phyloP scores from a whole-genome alignment of 2,329 filamentous ascomycete genomes.

The Nothophaeocryptopus gaeumannii region DNA sequence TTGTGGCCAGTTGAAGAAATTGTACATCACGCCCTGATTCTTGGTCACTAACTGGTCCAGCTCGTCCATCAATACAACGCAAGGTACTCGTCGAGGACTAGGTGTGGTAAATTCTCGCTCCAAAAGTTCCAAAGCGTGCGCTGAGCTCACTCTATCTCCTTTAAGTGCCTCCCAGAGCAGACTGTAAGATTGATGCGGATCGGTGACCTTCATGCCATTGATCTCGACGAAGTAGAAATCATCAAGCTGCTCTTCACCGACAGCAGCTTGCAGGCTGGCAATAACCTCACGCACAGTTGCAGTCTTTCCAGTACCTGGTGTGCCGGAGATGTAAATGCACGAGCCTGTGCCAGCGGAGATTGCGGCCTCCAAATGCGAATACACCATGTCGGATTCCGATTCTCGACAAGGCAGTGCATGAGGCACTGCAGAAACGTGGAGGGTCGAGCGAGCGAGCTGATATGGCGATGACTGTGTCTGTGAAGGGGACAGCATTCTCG shows the following conservation, averaged over 20 bases:
- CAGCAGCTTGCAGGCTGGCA: slow-evolving; percentile 80
- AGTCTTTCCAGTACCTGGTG: slow-evolving; percentile 94
- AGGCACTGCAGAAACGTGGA: slow-evolving; percentile 93
- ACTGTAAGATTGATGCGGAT: slow-evolving; percentile 93
- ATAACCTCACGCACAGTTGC: slow-evolving; percentile 96
- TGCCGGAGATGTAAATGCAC: slow-evolving; percentile 99
- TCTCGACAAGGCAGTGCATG: slow-evolving; percentile 86
- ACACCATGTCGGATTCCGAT: slow-evolving; percentile 85
- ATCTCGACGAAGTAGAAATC: slow-evolving; percentile 99
- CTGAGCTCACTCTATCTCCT: slow-evolving; percentile 85
- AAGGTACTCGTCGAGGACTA: slow-evolving; percentile 84
- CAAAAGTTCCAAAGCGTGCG: slow-evolving; percentile 85
- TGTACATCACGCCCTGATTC: slow-evolving; percentile 99
- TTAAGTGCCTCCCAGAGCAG: slow-evolving; percentile 94
- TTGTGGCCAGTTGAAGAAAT: slow-evolving; percentile 99
- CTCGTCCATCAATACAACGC: slow-evolving; percentile 97
- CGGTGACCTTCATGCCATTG: slow-evolving; percentile 99
- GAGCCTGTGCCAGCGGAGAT: slow-evolving; percentile 91
- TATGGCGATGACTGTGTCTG: slow-evolving; percentile 81
- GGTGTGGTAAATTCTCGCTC: slow-evolving; percentile 92
- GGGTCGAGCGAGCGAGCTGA: slow-evolving; percentile 78
- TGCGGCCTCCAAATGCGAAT: slow-evolving; percentile 88
- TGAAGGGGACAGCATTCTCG: slow-evolving; percentile 73
- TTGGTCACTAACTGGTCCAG: slow-evolving; percentile 96
- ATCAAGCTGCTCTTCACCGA: slow-evolving; percentile 85